Evolutionary conservation across 495 filamentous ascomycete species (phyloP).

Genomic region (Pyrenula massariospora): DNA sequence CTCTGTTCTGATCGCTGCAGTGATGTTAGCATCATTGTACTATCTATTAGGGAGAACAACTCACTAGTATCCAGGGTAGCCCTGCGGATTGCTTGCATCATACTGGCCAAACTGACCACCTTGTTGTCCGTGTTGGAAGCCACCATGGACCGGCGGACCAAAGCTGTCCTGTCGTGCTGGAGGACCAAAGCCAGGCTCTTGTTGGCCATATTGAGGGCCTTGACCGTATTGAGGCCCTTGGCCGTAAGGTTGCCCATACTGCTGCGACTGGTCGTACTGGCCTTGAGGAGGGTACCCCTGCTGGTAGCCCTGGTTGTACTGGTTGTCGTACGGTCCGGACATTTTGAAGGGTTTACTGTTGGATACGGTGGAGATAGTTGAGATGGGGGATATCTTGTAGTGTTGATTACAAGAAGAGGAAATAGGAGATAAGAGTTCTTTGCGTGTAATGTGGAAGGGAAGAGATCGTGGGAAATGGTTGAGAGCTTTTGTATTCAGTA

Average conservation of each 20-base stretch:
- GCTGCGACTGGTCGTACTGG: constrained; percentile 20
- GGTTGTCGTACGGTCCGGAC: constrained; percentile 37
- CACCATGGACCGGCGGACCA: constrained; percentile 33
- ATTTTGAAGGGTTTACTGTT: constrained; percentile 15
- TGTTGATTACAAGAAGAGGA: not conserved
- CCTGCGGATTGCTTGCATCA: constrained; percentile 19
- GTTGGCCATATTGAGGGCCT: constrained; percentile 48
- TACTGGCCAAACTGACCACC: constrained; percentile 18
- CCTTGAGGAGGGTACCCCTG: constrained; percentile 19
- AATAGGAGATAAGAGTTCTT: not conserved
- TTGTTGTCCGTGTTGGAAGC: constrained; percentile 31
- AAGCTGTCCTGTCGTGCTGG: constrained; percentile 24
- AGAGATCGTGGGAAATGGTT: no score
- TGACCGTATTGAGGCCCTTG: constrained; percentile 18
- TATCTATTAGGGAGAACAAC: constrained; percentile 6
- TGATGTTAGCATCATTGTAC: constrained; percentile 10
- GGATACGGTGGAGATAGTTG: no score
- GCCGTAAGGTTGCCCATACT: constrained; percentile 12
- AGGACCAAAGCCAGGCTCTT: constrained; percentile 22
- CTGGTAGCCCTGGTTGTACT: constrained; percentile 12
- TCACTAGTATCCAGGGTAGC: constrained; percentile 26
- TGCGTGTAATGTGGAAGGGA: no score
- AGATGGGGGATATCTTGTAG: no score
- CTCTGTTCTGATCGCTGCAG: constrained; percentile 8
- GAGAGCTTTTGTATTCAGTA: no score